Evolutionary conservation across 805 yeast genomes (phyloP).

Genomic region (Saccharomycopsis fibuligera): DNA sequence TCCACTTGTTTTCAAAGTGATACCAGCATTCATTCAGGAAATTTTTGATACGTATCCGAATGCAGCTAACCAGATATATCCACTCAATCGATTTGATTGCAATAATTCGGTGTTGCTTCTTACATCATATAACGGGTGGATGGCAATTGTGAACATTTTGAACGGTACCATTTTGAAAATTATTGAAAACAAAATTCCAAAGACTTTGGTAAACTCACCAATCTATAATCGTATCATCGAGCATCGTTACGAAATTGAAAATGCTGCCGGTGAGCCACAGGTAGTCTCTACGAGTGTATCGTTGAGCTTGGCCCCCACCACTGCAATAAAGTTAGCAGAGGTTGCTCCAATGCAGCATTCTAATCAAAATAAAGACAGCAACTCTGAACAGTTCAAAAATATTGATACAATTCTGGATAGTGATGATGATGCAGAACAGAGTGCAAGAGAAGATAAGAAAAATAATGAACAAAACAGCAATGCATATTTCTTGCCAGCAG

Average conservation of each 20-base stretch:
- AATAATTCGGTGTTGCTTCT: slow-evolving; percentile 12
- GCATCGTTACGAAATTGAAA: too few species aligned
- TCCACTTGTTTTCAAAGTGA: slow-evolving; percentile 7
- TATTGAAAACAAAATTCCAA: slow-evolving; percentile 13
- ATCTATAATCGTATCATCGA: not conserved
- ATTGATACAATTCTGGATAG: too few species aligned
- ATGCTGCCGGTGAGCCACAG: too few species aligned
- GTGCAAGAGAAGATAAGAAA: not conserved
- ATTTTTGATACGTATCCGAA: not conserved
- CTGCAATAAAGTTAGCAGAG: slow-evolving; percentile 8
- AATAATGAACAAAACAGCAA: not conserved
- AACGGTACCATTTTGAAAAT: slow-evolving; percentile 19
- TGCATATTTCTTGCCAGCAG: slow-evolving; percentile 4
- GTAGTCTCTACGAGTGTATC: not conserved
- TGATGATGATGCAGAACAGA: not conserved
- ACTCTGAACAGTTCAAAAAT: too few species aligned
- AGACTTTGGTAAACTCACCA: not conserved
- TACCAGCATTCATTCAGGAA: slow-evolving; percentile 14
- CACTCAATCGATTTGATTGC: slow-evolving; percentile 16
- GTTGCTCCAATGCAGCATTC: not conserved
- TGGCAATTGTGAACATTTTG: slow-evolving; percentile 18
- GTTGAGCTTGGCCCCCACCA: slow-evolving; percentile 3
- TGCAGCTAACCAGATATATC: not conserved
- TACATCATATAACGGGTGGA: slow-evolving; percentile 19
- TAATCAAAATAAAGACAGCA: too few species aligned